Evolutionary conservation across 2,329 filamentous ascomycete genomes (phyloP).

Genomic region (Macrophomina phaseolina): DNA sequence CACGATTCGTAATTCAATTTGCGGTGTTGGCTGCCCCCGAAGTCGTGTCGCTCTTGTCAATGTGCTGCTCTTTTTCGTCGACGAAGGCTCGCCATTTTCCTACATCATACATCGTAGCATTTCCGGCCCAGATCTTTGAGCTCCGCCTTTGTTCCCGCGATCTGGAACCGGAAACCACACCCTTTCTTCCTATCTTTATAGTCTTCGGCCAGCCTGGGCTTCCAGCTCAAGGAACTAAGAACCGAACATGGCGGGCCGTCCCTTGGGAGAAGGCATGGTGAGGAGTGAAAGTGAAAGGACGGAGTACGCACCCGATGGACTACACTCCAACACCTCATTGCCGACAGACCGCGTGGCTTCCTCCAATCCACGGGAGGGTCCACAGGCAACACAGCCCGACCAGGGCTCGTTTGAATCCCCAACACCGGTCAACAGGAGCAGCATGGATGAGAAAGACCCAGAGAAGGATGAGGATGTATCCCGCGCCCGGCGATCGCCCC

Average conservation of each 20-base stretch:
- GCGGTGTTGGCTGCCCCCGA: neutral
- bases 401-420: neutral
- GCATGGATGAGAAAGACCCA: constrained; percentile 9
- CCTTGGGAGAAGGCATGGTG: neutral
- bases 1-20: neutral
- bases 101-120: too few relatives aligned
- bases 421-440: neutral
- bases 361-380: neutral
- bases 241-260: neutral
- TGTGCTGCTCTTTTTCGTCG: neutral
- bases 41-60: too few relatives aligned
- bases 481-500: neutral
- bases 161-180: too few relatives aligned
- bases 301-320: neutral
- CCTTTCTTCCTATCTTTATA: too few relatives aligned
- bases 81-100: too few relatives aligned
- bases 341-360: neutral
- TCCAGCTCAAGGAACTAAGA: neutral
- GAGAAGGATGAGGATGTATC: neutral
- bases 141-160: too few relatives aligned
- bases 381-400: neutral
- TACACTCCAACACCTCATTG: neutral
- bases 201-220: too few relatives aligned
- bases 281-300: constrained; percentile 1
- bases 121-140: too few relatives aligned